phyloP scores from a whole-genome alignment of 169 alveolate genomes.

The Eimeria tenella region DNA sequence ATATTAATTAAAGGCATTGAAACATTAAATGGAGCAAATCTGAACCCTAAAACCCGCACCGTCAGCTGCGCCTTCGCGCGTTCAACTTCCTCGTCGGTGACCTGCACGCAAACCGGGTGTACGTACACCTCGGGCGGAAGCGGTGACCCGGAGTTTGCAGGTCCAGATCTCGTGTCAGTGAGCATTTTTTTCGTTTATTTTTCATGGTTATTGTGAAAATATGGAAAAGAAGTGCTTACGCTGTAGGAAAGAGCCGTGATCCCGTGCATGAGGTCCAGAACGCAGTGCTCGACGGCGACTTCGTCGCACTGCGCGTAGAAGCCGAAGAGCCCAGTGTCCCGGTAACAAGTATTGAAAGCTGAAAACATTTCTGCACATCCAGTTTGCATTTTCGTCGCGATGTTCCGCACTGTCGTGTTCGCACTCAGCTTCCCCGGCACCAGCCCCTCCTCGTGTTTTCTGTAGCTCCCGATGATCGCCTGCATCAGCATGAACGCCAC shows the following conservation, averaged over 20 bases:
- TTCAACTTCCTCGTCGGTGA: slow-evolving; percentile 72
- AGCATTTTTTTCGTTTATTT: too few relatives aligned
- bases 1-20: too few relatives aligned
- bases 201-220: too few relatives aligned
- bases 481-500: slow-evolving; percentile 95
- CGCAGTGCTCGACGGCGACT: slow-evolving; percentile 90
- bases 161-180: too few relatives aligned
- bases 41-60: neutral
- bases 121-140: too few relatives aligned
- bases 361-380: slow-evolving; percentile 91
- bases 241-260: slow-evolving; percentile 88
- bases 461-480: slow-evolving; percentile 94
- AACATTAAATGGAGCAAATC: too few relatives aligned
- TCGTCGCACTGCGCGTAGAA: slow-evolving; percentile 90
- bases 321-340: slow-evolving; percentile 96
- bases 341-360: slow-evolving; percentile 93
- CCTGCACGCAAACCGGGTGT: neutral
- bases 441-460: slow-evolving; percentile 87
- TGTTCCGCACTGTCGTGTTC: slow-evolving; percentile 87
- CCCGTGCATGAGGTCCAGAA: slow-evolving; percentile 88
- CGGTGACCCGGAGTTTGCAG: too few relatives aligned
- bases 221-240: neutral
- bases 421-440: slow-evolving; percentile 86
- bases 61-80: slow-evolving; percentile 72
- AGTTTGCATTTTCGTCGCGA: slow-evolving; percentile 88